Evolutionary conservation across 495 filamentous ascomycete genomes (phyloP).

Genomic region (Aspergillus panamensis): DNA sequence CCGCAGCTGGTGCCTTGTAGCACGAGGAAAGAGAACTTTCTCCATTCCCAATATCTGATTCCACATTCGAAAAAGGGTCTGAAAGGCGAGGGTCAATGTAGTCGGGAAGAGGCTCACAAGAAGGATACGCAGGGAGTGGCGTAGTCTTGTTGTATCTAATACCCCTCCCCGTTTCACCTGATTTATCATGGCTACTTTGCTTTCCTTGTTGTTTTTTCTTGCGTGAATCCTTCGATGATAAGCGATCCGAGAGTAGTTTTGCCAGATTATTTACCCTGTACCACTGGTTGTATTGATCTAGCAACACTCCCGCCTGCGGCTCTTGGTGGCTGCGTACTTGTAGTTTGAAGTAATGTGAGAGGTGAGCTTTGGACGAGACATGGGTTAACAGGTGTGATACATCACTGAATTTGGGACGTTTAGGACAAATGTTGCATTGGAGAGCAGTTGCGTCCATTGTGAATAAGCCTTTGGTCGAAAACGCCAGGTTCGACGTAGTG

Average conservation of each 20-base stretch:
- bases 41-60: slow-evolving; percentile 3
- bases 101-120: slow-evolving; percentile 15
- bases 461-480: slow-evolving; percentile 16
- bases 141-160: slow-evolving; percentile 1
- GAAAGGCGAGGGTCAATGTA: slow-evolving; percentile 39
- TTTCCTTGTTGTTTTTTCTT: slow-evolving; percentile 35
- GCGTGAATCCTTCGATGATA: slow-evolving; percentile 67
- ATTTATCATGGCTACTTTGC: slow-evolving; percentile 5
- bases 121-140: slow-evolving; percentile 4
- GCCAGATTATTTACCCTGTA: slow-evolving; percentile 61
- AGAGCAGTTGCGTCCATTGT: slow-evolving; percentile 58
- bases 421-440: slow-evolving; percentile 74
- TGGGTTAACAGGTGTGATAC: slow-evolving; percentile 87
- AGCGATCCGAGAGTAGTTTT: slow-evolving; percentile 63
- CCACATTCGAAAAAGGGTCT: slow-evolving; percentile 11
- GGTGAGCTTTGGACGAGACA: slow-evolving; percentile 77
- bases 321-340: slow-evolving; percentile 62
- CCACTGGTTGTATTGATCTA: slow-evolving; percentile 67
- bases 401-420: slow-evolving; percentile 76
- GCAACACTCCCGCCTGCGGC: slow-evolving; percentile 38
- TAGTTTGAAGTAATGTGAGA: slow-evolving; percentile 70
- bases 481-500: not conserved
- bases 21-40: not conserved
- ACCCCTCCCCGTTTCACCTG: slow-evolving; percentile 5
- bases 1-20: not conserved